Evolutionary conservation across 441 rosid genomes (phyloP), one percentile per base, ranked within the genome.

Genomic region (Bruguiera hainesii): DNA sequence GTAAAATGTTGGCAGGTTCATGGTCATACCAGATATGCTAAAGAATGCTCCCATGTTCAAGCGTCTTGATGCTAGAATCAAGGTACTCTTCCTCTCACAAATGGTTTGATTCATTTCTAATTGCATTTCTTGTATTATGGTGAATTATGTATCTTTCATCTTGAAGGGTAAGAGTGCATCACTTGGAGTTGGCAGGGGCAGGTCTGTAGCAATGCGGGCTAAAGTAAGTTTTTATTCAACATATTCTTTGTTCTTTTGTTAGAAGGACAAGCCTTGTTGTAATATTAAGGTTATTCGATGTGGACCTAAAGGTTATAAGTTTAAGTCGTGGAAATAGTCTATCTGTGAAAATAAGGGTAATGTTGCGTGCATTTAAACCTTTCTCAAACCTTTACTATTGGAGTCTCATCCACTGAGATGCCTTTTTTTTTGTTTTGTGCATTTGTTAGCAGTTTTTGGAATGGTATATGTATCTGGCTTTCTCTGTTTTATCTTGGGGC

Each of bases 11-110:
- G 56, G 74, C 77, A 95, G 99, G 85, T 95, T 92, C 76, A 90
- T 95, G 99, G 96, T 95, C 77, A 95, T 95, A 84, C 98, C 98
- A 10, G 99, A 95, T 80, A 95, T 95, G 96, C 83, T 92, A 70
- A 95, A 95, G 85, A 89, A 95, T 56, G 98, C 99, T 74, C 99
- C 99, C 11, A 94, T 91, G 97, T 94, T 91, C 82, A 94, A 91
- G 81, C 96, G 96, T 33, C 79, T 89, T 64, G 98, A 94, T 82
- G 97, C 98, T 73, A 89, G 95, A 79, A 94, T 94, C 82, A 91
- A 91, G 96, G 97, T 85, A 72, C 49, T 10, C 51, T 59, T 74
- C 63, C 49, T 53, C 23, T 69, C 56, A 31, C 29, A 10, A 25
- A 29, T 63, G 60, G 48, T 39, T 56, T 48, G 31, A 16, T 42